Evolutionary conservation across 2,329 filamentous ascomycete species (phyloP), one percentile per base, ranked within the genome.

Genomic region (Ophiostoma sp.): DNA sequence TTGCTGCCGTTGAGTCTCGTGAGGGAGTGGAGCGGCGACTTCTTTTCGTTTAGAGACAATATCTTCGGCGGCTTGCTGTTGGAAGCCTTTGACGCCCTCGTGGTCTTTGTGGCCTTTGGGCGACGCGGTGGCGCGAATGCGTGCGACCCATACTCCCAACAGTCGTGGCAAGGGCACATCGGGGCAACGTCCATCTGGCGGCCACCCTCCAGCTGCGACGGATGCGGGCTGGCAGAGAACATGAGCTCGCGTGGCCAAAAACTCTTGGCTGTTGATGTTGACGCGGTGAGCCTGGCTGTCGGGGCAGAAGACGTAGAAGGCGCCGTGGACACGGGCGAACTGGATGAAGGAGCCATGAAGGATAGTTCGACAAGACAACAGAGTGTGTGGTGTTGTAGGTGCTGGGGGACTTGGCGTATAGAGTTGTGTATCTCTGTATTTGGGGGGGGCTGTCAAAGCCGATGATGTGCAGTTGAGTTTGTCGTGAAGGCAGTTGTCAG

Each of bases 111-210:
- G 5, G 52, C 55, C 64, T 69, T 68, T 41, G 66, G 47, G 2
- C 44, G 52, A 47, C 42, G 62, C 18, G 68, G 60, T 9, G 67
- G 67, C 8, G 69, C 68, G 4, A 67, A 45, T 38, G 52, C 44
- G 36, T 67, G 68, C 3, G 70, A 67, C 18, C 65, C 69, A 45
- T 71, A 67, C 67, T 69, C 67, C 70, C 70, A 72, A 68, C 71
- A 72, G 7, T 36, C 58, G 41, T 64, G 63, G 68, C 71, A 72
- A 4, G 71, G 71, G 40, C 71, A 72, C 71, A 72, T 69, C 36
- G 70, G 71, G 2, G 71, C 67, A 5, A 36, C 44, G 2, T 71
- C 67, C 52, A 60, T 40, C 58, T 69, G 70, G 41, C 42, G 58
- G 40, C 70, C 69, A n/a, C 63, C 64, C 18, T 66, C 62, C 5